A percentile compares a stretch with the other conserved stretches of the same genome.
These are phyloP conservation scores for Beauveria brongniartii DNA, from an alignment of 2,329 filamentous ascomycete species.

Conservation along the genomic window DNA sequence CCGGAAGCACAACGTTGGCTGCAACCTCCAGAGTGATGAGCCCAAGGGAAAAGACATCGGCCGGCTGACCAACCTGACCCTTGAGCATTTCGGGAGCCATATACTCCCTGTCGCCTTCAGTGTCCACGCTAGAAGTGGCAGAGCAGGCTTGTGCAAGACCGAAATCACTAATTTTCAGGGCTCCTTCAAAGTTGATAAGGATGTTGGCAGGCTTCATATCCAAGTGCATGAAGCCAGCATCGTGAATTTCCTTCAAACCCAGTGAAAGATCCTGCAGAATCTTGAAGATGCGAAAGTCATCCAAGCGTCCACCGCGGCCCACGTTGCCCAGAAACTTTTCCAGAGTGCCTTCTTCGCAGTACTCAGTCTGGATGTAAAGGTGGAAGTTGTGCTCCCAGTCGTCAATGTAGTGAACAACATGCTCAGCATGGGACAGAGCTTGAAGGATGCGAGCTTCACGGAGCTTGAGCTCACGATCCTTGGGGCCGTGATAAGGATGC, in stretches of 20 bases:
- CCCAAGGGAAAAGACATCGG: constrained; percentile 89
- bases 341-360: constrained; percentile 87
- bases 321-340: constrained; percentile 77
- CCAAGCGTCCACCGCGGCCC: constrained; percentile 75
- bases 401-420: constrained; percentile 76
- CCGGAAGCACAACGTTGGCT: constrained; percentile 85
- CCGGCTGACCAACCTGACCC: constrained; percentile 80
- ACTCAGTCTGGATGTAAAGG: constrained; percentile 96
- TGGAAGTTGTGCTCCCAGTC: constrained; percentile 81
- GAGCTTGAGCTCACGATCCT: constrained; percentile 75
- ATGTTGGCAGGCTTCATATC: constrained; percentile 83
- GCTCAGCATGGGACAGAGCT: constrained; percentile 69
- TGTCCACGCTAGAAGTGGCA: constrained; percentile 67
- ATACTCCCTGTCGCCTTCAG: constrained; percentile 93
- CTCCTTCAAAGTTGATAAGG: constrained; percentile 71
- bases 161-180: constrained; percentile 80
- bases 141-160: constrained; percentile 75
- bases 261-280: constrained; percentile 78
- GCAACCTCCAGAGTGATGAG: constrained; percentile 93
- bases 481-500: constrained; percentile 66
- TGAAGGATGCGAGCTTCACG: constrained; percentile 76
- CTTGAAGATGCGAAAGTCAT: constrained; percentile 99
- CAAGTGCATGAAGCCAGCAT: constrained; percentile 76
- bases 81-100: constrained; percentile 88
- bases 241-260: constrained; percentile 84